Base-by-base conservation (phyloP, 2,329 filamentous ascomycete species). In the Alternaria ventricosa region DNA sequence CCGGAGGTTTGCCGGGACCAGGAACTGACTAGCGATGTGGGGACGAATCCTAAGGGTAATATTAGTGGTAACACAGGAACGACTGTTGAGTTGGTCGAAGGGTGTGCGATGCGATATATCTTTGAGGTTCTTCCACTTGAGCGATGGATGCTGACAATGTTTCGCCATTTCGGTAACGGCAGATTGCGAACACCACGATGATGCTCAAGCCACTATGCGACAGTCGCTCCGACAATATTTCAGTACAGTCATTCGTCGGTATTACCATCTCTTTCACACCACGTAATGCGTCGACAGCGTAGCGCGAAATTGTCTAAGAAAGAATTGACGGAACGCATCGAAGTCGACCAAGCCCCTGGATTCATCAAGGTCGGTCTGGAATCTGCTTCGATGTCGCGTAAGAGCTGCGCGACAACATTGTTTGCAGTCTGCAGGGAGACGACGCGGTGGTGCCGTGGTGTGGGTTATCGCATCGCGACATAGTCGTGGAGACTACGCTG, bases 61-160 rank as follows among this genome's bases (percentile, higher is more conserved):
- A 1, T n/a, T 2, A 10, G 33, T 9, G 33, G 33, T 36, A 9
- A n/a, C 0, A 36, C 4, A 10, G 33, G 4, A 2, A n/a, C 0
- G 5, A 41, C 2, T 3, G 9, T 41, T 3, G 36, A 41, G 15
- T 10, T 41, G n/a, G 9, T 41, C 9, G 36, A 18, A 11, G 36
- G n/a, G 15, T 41, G 5, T 1, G 33, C 15, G 36, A 5, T 41
- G n/a, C 8, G 15, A 41, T 41, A 2, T 5, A 2, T 11, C 8
- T 41, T 11, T 4, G 6, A 41, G 36, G 36, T 41, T 10, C 0
- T 41, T 1, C 9, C n/a, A 5, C 15, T 18, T 3, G 36, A 11
- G 36, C 9, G 36, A 41, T 18, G 15, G 36, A 41, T 6, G 36
- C 9, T 41, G 36, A 3, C 36, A 41, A 18, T 0, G n/a, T 2